Evolutionary conservation across 768 basidiomycete genomes (phyloP), one percentile per base, ranked within the genome.

Genomic region (Chalciporus sphaerocephalus): DNA sequence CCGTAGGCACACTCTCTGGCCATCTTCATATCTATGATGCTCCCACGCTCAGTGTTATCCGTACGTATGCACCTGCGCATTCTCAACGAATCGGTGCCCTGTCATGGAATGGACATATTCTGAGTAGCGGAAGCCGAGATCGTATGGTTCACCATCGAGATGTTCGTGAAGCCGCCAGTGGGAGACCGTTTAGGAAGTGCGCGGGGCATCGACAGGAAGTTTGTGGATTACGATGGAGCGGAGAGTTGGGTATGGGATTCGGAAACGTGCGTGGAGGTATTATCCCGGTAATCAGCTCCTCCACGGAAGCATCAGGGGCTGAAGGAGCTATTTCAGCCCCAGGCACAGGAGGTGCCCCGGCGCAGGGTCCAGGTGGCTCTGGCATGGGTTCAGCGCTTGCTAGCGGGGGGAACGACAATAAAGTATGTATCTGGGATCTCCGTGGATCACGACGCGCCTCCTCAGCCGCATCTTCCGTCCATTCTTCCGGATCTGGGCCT

Each of bases 361-460:
- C 59, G 13, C 60, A 60, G 33, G 53, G 62, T 34, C 56, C 61
- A 2, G 52, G 62, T 44, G 55, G 61, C 18, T 71, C 28, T 48
- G 66, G 40, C 56, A 73, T 51, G 53, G 62, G 64, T 7, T 83
- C 83, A 7, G 75, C 75, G 23, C 77, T 99, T 4, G 95, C 95
- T 3, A 92, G 87, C 53, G 95, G 95, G 2, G 95, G 95, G 0
- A 99, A 99, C 62, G 95, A 99, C 68, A 99, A 99, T 69, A 97
- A 97, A 70, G 89, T 99, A 15, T 92, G 91, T 57, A 92, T 99
- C 42, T 99, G 94, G 91, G 93, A 97, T 61, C 69, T 92, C 44
- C 75, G 88, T 45, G 87, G 85, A 8, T 78, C 79, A 6, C 72
- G 73, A 54, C 65, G 61, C 44, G 60, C 61, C 3, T 62, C 61